Base-by-base conservation (phyloP, 2,329 filamentous ascomycete genomes). In the Leptographium lundbergii region DNA sequence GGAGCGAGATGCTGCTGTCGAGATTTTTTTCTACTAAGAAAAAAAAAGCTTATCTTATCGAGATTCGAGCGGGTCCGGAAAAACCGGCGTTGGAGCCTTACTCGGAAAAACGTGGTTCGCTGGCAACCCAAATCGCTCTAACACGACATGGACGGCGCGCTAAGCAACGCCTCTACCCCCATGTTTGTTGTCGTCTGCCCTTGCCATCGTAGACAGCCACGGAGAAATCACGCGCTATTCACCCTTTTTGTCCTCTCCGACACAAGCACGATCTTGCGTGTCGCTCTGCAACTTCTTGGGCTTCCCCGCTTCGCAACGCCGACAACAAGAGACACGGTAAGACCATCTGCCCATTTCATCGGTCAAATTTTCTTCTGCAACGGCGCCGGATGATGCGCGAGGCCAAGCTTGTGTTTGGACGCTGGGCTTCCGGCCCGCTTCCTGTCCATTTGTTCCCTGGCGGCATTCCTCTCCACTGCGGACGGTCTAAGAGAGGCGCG, bases 1-100 rank as follows among this genome's bases (percentile, higher is more conserved):
- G 25, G 25, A 45, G 29, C 14, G 32, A 11, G 22, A 24, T 47
- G 9, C 34, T 24, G 13, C 6, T 7, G 11, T 25, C 4, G n/a
- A 52, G 24, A 27, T 56, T 57, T 60, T 59, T 45, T 61, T 60
- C 52, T 59, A 24, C 2, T 45, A 34, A 39, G 29, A 61, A 59
- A 60, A 63, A 58, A 61, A 60, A 54, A 42, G 27, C 25, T 62
- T 64, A 63, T 64, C 62, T 65, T 64, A 64, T 64, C 63, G 34
- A 2, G 17, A 22, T n/a, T 14, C 54, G 29, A 57, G 32, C 29
- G 42, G 53, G 27, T 7, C 34, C 56, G 59, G 56, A 58, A 60
- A 58, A 58, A 55, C 39, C 25, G 17, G 0, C 36, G 10, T n/a
- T 29, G 11, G 22, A 55, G 34, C 34, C 34, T 55, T 42, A 22